Conservation (phyloP, 2,329 filamentous ascomycete species). For the Venturia oleaginea region DNA sequence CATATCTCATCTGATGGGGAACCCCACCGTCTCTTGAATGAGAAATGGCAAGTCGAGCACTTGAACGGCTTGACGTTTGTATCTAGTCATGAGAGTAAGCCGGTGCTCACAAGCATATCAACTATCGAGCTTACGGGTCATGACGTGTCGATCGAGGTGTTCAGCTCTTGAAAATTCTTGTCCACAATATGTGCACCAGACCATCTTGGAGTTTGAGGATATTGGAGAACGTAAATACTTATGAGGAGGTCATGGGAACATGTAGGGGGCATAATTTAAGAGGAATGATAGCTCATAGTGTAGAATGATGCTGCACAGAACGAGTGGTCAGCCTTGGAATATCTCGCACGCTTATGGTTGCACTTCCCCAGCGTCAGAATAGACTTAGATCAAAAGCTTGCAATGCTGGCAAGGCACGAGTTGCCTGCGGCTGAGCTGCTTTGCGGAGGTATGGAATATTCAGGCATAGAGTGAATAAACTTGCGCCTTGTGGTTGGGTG, state of each 20-base stretch:
- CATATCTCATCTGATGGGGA: not conserved
- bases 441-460: not conserved
- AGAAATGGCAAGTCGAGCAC: conserved; percentile 46
- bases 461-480: conserved; percentile 5
- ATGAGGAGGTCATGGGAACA: not conserved
- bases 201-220: conserved; percentile 29
- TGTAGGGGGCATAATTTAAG: not conserved
- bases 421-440: not conserved
- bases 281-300: not conserved
- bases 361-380: conserved; percentile 6
- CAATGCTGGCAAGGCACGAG: conserved; percentile 1
- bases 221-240: not conserved
- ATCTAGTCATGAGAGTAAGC: conserved; percentile 24
- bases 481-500: conserved; percentile 11
- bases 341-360: conserved; percentile 5
- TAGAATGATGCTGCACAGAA: conserved; percentile 7
- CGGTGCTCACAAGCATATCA: not conserved
- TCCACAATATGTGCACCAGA: conserved; percentile 46
- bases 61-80: conserved; percentile 47
- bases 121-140: conserved; percentile 37
- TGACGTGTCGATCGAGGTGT: conserved; percentile 39
- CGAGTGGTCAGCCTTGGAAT: conserved; percentile 8
- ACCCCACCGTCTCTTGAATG: conserved; percentile 41
- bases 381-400: not conserved
- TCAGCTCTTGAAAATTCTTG: conserved; percentile 45